Conservation (phyloP, 2,329 filamentous ascomycete genomes). For the Gaeumannomyces sp. region DNA sequence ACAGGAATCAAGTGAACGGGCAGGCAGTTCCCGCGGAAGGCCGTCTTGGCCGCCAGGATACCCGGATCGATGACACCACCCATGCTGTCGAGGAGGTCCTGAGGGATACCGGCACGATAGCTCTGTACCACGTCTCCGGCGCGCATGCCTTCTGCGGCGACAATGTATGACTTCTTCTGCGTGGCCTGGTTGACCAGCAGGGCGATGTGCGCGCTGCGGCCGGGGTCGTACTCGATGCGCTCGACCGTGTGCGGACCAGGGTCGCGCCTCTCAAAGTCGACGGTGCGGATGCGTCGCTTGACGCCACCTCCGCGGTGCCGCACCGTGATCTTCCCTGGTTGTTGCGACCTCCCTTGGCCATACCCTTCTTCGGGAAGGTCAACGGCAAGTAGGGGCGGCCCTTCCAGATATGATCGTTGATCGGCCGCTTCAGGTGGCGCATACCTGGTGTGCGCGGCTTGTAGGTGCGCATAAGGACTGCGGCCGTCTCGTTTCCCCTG, state of each 20-base stretch:
- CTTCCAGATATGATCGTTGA: constrained; percentile 97
- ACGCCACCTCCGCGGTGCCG: constrained; percentile 88
- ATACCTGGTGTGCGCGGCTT: constrained; percentile 90
- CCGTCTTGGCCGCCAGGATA: constrained; percentile 91
- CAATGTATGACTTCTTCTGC: constrained; percentile 76
- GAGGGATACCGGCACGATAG: constrained; percentile 82
- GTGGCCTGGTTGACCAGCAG: constrained; percentile 71
- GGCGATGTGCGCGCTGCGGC: constrained; percentile 88
- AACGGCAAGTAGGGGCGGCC: constrained; percentile 75
- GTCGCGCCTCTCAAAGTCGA: constrained; percentile 77
- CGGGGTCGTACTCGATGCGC: constrained; percentile 93
- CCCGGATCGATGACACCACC: constrained; percentile 89
- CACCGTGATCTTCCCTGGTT: constrained; percentile 80
- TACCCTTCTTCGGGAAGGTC: constrained; percentile 88
- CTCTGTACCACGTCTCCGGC: constrained; percentile 89
- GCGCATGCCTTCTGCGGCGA: constrained; percentile 91
- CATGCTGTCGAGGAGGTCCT: constrained; percentile 83
- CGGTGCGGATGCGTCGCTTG: constrained; percentile 83
- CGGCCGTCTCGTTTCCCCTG: constrained; percentile 24
- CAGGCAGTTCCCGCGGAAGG: constrained; percentile 89
- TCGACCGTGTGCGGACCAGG: constrained; percentile 85
- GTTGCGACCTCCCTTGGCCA: constrained; percentile 88
- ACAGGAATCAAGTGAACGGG: constrained; percentile 94
- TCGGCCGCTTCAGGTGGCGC: constrained; percentile 81
- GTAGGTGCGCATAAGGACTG: constrained; percentile 68